Conservation (phyloP, 2,329 filamentous ascomycete species). For the Aspergillus sergii region DNA sequence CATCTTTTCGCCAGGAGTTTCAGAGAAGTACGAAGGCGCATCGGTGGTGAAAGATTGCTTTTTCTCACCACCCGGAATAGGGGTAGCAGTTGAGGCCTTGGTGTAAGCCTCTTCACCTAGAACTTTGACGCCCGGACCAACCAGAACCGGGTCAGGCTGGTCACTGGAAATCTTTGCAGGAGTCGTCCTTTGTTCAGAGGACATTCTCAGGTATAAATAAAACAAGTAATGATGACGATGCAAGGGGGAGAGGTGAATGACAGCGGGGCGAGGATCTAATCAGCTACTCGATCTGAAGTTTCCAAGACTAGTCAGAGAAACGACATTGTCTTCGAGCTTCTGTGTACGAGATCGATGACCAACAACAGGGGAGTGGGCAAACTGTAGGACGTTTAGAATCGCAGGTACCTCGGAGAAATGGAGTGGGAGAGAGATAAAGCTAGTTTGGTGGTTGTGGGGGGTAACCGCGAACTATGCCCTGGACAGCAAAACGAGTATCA, state of each 20-base stretch:
- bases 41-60: constrained; percentile 21
- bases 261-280: constrained; percentile 1
- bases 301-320: constrained; percentile 10
- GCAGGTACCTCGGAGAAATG: constrained; percentile 21
- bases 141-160: constrained; percentile 34
- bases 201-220: constrained; percentile 23
- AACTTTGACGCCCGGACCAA: constrained; percentile 31
- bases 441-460: constrained; percentile 1
- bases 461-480: constrained; percentile 17
- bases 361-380: background rate
- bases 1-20: constrained; percentile 25
- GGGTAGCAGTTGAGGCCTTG: constrained; percentile 32
- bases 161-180: constrained; percentile 28
- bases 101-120: constrained; percentile 31
- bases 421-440: background rate
- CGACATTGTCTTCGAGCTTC: constrained; percentile 3
- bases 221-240: constrained; percentile 6
- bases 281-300: constrained; percentile 9
- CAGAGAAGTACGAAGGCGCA: constrained; percentile 34
- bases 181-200: constrained; percentile 27
- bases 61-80: constrained; percentile 27
- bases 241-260: background rate
- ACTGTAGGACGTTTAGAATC: background rate
- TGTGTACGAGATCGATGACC: background rate
- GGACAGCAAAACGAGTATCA: background rate